Conservation (phyloP, 2,329 filamentous ascomycete species). For the Teratosphaeria epicoccoides region DNA sequence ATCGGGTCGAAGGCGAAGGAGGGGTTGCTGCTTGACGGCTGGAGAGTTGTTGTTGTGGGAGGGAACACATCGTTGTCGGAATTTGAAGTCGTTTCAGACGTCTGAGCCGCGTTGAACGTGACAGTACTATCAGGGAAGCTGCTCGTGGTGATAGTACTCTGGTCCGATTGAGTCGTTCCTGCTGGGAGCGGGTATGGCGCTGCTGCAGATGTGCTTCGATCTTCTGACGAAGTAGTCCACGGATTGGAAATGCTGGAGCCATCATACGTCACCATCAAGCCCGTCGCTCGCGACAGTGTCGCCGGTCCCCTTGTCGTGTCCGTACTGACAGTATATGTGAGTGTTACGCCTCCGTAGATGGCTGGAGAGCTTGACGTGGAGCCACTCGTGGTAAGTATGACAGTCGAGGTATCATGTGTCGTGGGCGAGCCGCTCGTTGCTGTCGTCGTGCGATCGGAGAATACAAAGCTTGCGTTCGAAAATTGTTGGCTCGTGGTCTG, state of each 20-base stretch:
- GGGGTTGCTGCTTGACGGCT: background rate
- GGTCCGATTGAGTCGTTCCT: background rate
- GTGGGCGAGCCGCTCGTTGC: background rate
- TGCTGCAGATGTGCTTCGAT: background rate
- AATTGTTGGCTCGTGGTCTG: background rate
- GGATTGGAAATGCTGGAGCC: background rate
- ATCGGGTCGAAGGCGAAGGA: background rate
- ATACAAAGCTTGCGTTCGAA: background rate
- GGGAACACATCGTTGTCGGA: background rate
- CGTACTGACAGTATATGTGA: conserved; percentile 3
- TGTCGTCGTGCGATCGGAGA: background rate
- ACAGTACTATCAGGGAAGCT: background rate
- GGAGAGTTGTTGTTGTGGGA: background rate
- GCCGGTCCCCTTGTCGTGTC: background rate
- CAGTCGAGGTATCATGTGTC: background rate
- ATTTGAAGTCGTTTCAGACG: background rate
- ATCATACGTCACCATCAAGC: background rate
- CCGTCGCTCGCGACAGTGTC: background rate
- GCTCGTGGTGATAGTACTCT: background rate
- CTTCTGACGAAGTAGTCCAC: background rate
- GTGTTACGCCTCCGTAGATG: conserved; percentile 1
- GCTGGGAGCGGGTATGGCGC: background rate
- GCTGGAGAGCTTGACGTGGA: background rate
- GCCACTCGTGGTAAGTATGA: background rate
- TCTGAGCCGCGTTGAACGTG: background rate